These are phyloP conservation scores for Paraconiothyrium sp. DNA, from an alignment of 2,329 filamentous ascomycete genomes.

Conservation along the genomic window DNA sequence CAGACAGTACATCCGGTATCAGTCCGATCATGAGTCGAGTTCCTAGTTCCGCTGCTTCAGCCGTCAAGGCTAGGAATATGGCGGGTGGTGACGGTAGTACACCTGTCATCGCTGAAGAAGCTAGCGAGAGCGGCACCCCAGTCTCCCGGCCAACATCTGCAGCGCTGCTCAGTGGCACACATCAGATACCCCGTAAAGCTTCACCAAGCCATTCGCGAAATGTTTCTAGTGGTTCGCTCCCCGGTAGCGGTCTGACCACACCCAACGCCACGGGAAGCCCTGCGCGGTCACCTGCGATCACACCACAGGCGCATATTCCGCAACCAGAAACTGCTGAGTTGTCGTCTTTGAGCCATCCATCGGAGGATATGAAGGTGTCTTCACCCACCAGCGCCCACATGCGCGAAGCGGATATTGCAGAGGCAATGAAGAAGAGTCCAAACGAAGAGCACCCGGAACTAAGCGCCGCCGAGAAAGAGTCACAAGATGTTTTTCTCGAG, in stretches of 20 bases:
- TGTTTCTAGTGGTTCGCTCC: slow-evolving; percentile 49
- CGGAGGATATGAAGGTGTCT: slow-evolving; percentile 33
- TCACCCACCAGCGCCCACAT: slow-evolving; percentile 39
- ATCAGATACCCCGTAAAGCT: slow-evolving; percentile 46
- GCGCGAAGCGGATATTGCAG: slow-evolving; percentile 50
- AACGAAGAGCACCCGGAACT: slow-evolving; percentile 33
- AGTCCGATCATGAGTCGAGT: slow-evolving; percentile 72
- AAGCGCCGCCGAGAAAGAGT: slow-evolving; percentile 42
- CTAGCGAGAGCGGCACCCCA: slow-evolving; percentile 48
- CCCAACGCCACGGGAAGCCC: slow-evolving; percentile 69
- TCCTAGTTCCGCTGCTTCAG: slow-evolving; percentile 56
- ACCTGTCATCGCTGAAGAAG: slow-evolving; percentile 66
- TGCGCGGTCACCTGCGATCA: slow-evolving; percentile 66
- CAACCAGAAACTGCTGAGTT: slow-evolving; percentile 60
- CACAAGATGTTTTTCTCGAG: slow-evolving; percentile 48
- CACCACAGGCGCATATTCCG: slow-evolving; percentile 55
- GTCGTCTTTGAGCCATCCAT: slow-evolving; percentile 49
- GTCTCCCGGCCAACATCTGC: slow-evolving; percentile 48
- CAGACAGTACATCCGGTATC: slow-evolving; percentile 69
- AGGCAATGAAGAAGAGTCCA: slow-evolving; percentile 36
- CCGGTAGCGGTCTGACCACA: slow-evolving; percentile 65
- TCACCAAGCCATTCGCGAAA: slow-evolving; percentile 53
- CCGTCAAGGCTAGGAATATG: slow-evolving; percentile 50
- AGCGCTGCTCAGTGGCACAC: slow-evolving; percentile 36
- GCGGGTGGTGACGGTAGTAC: slow-evolving; percentile 54